These are phyloP conservation scores for Ceratocystis destructans DNA, from an alignment of 2,329 filamentous ascomycete species.

Conservation along the genomic window DNA sequence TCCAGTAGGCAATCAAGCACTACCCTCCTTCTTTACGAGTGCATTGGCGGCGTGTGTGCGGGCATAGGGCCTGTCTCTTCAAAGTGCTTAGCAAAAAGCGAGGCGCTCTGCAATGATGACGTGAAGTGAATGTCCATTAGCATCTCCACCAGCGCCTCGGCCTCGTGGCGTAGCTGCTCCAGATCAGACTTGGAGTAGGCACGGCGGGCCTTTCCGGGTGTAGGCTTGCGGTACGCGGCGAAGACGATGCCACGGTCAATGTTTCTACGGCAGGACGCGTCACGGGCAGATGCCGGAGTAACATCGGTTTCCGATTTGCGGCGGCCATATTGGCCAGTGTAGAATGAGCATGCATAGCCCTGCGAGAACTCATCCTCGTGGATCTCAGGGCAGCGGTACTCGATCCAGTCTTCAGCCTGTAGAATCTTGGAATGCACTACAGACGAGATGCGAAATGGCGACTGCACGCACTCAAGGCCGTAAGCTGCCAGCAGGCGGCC, in stretches of 20 bases:
- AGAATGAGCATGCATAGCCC: slow-evolving; percentile 42
- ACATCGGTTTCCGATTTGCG: slow-evolving; percentile 22
- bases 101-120: slow-evolving; percentile 20
- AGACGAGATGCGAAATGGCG: slow-evolving; percentile 39
- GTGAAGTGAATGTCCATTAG: slow-evolving; percentile 37
- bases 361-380: slow-evolving; percentile 34
- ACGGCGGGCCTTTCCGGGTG: slow-evolving; percentile 26
- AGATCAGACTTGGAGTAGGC: slow-evolving; percentile 31
- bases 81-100: slow-evolving; percentile 22
- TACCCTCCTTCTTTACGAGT: slow-evolving; percentile 8
- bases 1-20: not conserved
- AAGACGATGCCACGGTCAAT: slow-evolving; percentile 42
- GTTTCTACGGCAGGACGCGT: slow-evolving; percentile 10
- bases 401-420: slow-evolving; percentile 37
- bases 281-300: not conserved
- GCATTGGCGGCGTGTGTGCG: slow-evolving; percentile 20
- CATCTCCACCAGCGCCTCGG: slow-evolving; percentile 39
- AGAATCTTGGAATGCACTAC: slow-evolving; percentile 39
- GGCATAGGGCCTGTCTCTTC: slow-evolving; percentile 32
- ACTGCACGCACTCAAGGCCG: slow-evolving; percentile 37
- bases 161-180: slow-evolving; percentile 34
- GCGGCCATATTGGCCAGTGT: slow-evolving; percentile 30
- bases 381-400: slow-evolving; percentile 35
- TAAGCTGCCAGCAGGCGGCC: slow-evolving; percentile 43
- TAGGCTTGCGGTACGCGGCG: slow-evolving; percentile 39